Evolutionary conservation across 306 rosid genomes (phyloP).

Genomic region (Sindora glabra): DNA sequence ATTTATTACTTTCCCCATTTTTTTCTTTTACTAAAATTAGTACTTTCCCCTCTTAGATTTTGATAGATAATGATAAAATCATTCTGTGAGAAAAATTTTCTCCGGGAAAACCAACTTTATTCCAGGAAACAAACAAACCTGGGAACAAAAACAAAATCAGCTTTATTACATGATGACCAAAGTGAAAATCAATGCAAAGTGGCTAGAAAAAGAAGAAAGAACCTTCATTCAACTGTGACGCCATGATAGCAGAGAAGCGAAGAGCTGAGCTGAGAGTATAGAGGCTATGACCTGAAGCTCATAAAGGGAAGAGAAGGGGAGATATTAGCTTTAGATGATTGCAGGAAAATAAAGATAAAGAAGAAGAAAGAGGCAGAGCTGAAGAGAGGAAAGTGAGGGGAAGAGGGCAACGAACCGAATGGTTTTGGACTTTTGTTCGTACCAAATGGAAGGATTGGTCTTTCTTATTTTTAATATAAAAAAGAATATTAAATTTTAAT

Average conservation of each 20-base stretch:
- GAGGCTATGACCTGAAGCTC: background rate
- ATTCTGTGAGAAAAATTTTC: background rate
- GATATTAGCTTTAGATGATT: background rate
- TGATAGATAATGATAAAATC: background rate
- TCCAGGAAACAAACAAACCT: background rate
- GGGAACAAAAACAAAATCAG: background rate
- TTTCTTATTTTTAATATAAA: too few species aligned
- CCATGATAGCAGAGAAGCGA: conserved; percentile 12
- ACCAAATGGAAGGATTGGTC: too few species aligned
- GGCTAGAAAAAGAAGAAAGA: background rate
- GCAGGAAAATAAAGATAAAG: background rate
- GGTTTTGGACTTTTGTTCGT: too few species aligned
- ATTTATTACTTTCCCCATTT: too few species aligned
- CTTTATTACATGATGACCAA: background rate
- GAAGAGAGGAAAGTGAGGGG: background rate
- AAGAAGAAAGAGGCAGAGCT: background rate
- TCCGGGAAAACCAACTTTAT: background rate
- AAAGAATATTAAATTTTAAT: too few species aligned
- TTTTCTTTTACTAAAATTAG: too few species aligned
- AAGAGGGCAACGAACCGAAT: too few species aligned
- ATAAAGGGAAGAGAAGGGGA: background rate
- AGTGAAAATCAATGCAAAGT: background rate
- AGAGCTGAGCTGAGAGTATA: background rate
- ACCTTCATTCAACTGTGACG: conserved; percentile 26
- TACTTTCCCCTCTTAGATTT: background rate